phyloP scores from a whole-genome alignment of 208 protist genomes.

The Acanthamoeba culbertsoni region DNA sequence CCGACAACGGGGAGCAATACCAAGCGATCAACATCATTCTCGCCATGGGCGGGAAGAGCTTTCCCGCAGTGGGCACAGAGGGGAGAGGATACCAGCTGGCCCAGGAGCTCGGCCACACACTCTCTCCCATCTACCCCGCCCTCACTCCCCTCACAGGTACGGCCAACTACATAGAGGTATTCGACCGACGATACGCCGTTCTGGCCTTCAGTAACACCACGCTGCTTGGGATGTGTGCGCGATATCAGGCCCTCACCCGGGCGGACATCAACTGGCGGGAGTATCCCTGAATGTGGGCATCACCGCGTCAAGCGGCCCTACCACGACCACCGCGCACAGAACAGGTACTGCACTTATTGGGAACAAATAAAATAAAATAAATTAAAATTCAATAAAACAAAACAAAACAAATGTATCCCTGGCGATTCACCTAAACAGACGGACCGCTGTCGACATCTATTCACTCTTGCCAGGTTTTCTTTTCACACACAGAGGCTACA shows the following conservation, averaged over 20 bases:
- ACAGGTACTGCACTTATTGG: not conserved
- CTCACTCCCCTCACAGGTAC: constrained; percentile 56
- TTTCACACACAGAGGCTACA: constrained; percentile 64
- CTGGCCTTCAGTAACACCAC: no score
- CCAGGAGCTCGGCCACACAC: constrained; percentile 19
- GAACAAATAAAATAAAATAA: not conserved
- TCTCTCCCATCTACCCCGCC: constrained; percentile 29
- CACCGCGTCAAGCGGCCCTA: not conserved
- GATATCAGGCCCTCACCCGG: not conserved
- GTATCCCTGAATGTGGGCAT: constrained; percentile 7
- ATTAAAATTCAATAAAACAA: no score
- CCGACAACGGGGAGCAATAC: not conserved
- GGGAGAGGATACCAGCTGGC: constrained; percentile 44
- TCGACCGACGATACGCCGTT: not conserved
- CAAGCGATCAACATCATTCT: not conserved
- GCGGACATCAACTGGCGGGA: not conserved
- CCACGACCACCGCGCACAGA: not conserved
- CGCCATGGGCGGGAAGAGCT: constrained; percentile 51
- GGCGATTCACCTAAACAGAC: no score
- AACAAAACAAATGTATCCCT: no score
- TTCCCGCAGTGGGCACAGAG: constrained; percentile 62
- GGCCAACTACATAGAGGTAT: not conserved
- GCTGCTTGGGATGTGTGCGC: no score
- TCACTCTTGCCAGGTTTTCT: constrained; percentile 26
- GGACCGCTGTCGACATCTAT: not conserved